Evolutionary conservation across 2,329 filamentous ascomycete species (phyloP), one percentile per base, ranked within the genome.

Genomic region (Shiraia bambusicola): DNA sequence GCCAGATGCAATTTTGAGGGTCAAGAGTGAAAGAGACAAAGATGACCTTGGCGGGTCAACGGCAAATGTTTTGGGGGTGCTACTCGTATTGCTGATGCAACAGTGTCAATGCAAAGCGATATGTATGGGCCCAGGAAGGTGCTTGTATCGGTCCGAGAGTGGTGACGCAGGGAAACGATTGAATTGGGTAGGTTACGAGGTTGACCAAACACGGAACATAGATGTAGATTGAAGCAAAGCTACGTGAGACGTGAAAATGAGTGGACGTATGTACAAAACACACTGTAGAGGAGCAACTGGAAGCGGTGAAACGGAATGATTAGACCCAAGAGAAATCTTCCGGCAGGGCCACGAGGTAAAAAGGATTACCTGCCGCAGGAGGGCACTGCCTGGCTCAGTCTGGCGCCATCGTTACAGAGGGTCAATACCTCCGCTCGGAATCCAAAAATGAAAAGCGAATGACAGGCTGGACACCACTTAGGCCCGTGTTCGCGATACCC

Each of bases 261-360:
- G 41, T 54, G 64, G 60, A 67, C 61, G 62, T 66, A 59, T 65
- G 61, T 36, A 37, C 37, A 41, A 47, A 31, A 49, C 61, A 65
- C 64, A 65, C 61, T 51, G 41, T 40, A 31, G 55, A 56, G 34
- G 49, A 54, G 39, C 35, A 50, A 52, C 51, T 54, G 40, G 45
- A 47, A 37, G 47, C 44, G 49, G 30, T 40, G 51, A 50, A 40
- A 59, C 48, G 45, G 46, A 45, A 26, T 38, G 44, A 47, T 48
- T 50, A 47, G 56, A 51, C 36, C 47, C 37, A 42, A 17, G 28
- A 36, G 40, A 45, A 42, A 25, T 34, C 34, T 49, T 37, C 44
- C 39, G 51, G 49, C 45, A 52, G 52, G 54, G 48, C 47, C 34
- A 52, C 42, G 48, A 50, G 47, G 45, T 50, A 63, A 61, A 67